phyloP scores from a whole-genome alignment of 2,329 filamentous ascomycete species.

The Colletotrichum filicis region DNA sequence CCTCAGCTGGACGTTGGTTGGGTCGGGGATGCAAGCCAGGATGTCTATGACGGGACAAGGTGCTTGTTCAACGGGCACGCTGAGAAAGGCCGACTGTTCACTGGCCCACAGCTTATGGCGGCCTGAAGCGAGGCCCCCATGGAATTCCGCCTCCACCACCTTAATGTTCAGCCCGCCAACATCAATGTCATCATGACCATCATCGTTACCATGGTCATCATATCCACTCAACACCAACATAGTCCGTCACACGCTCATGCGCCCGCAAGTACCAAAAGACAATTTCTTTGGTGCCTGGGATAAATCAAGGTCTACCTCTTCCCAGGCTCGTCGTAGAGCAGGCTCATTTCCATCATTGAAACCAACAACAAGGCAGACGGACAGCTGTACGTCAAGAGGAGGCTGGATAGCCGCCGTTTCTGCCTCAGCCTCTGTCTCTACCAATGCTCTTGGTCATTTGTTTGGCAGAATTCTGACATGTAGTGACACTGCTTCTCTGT shows the following conservation, averaged over 20 bases:
- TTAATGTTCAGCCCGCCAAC: constrained; percentile 6
- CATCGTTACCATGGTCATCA: neutral
- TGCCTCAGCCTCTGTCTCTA: neutral
- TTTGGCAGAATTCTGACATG: neutral
- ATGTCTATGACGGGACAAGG: neutral
- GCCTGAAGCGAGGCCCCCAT: constrained; percentile 19
- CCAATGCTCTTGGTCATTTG: neutral
- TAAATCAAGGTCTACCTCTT: neutral
- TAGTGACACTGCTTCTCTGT: neutral
- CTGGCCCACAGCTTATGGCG: neutral
- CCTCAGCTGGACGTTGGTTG: neutral
- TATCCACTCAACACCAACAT: constrained; percentile 3
- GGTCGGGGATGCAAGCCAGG: constrained; percentile 1
- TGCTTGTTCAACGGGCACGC: neutral
- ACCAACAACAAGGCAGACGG: neutral
- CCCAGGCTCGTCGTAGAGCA: neutral
- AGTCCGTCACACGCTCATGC: constrained; percentile 20
- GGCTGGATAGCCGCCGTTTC: neutral
- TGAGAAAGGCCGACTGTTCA: neutral
- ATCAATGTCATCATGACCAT: neutral
- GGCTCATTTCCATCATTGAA: neutral
- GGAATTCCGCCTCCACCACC: constrained; percentile 5
- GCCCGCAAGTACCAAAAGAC: constrained; percentile 15
- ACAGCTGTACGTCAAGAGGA: neutral
- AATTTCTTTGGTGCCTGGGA: constrained; percentile 4